Percentiles rank a stretch among this genome's conserved stretches.
phyloP scores from a whole-genome alignment of 1,139 yeast species.

The Yamadazyma diospyri region DNA sequence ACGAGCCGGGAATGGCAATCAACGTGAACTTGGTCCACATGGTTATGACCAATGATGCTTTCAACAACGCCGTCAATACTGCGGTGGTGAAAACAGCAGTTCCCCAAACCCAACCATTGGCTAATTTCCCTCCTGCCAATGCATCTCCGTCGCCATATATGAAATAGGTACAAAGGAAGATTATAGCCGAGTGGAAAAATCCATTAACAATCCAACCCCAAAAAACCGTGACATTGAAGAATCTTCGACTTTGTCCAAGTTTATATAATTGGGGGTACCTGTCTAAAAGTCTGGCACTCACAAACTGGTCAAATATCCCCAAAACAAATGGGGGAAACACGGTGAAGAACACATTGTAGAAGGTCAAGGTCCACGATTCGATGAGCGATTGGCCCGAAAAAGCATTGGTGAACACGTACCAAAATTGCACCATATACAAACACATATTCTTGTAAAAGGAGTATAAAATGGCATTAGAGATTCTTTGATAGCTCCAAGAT shows the following conservation, averaged over 20 bases:
- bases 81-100: constrained; percentile 86
- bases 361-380: constrained; percentile 97
- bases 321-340: constrained; percentile 94
- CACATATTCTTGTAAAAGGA: constrained; percentile 96
- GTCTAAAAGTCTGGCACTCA: constrained; percentile 82
- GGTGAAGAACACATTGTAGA: constrained; percentile 93
- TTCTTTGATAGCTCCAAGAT: constrained; percentile 94
- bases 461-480: constrained; percentile 86
- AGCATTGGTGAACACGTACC: constrained; percentile 92
- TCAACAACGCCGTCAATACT: constrained; percentile 85
- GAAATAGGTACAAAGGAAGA: constrained; percentile 68
- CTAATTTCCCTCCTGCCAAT: constrained; percentile 64
- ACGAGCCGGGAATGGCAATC: constrained; percentile 93
- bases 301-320: constrained; percentile 96
- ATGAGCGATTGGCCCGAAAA: constrained; percentile 94
- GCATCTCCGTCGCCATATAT: constrained; percentile 70
- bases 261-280: constrained; percentile 91
- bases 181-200: constrained; percentile 85
- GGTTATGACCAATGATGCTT: constrained; percentile 88
- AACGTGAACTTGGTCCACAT: constrained; percentile 95
- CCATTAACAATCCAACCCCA: constrained; percentile 99
- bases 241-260: constrained; percentile 82
- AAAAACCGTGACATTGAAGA: constrained; percentile 86
- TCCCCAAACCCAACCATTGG: constrained; percentile 96
- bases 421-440: constrained; percentile 94